Base-by-base conservation (phyloP, 164 flowering plant genomes). In the Protea cynaroides region DNA sequence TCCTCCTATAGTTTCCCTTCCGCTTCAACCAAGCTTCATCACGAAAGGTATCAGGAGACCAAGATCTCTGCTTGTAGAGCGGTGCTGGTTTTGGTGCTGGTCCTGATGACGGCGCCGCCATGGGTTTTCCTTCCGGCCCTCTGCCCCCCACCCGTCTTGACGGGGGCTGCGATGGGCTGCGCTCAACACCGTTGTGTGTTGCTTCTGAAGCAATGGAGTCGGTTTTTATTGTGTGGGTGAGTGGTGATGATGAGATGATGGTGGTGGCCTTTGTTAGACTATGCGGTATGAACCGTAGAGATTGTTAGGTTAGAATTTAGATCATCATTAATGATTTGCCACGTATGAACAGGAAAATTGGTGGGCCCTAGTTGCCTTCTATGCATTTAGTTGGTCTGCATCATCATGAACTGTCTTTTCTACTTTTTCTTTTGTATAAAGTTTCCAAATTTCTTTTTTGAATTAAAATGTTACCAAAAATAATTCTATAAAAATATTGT, bases 1-100 rank as follows among this genome's bases (percentile, higher is more conserved):
- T n/a, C 6, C 57, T 63, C 34, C 64, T 56, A 25, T 58, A 1
- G 13, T 25, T 69, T 4, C 70, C 80, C 69, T 79, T 82, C 36
- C 86, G 66, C 22, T 87, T 62, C 54, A 63, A 69, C 97, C 97
- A 91, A 12, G 80, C 84, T 74, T 72, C 81, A 9, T 78, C 78
- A 22, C 74, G 60, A 25, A 56, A 63, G 50, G 67, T 46, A 44
- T 91, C 97, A 0, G 84, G 73, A 2, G 97, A 83, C 90, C 85
- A 88, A 3, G 97, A 84, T 2, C 59, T 72, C 65, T 85, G 93
- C 77, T 87, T 91, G 79, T 46, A 65, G 18, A 83, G 65, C 40
- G 72, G 50, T 29, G 5, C 34, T 29, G 34, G 34, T 29, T 3
- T 3, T 29, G 34, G 34, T 29, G 34, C 4, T 29, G n/a, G n/a